Evolutionary conservation across 2,329 filamentous ascomycete species (phyloP), one percentile per base, ranked within the genome.

Genomic region (Coleophoma crateriformis): DNA sequence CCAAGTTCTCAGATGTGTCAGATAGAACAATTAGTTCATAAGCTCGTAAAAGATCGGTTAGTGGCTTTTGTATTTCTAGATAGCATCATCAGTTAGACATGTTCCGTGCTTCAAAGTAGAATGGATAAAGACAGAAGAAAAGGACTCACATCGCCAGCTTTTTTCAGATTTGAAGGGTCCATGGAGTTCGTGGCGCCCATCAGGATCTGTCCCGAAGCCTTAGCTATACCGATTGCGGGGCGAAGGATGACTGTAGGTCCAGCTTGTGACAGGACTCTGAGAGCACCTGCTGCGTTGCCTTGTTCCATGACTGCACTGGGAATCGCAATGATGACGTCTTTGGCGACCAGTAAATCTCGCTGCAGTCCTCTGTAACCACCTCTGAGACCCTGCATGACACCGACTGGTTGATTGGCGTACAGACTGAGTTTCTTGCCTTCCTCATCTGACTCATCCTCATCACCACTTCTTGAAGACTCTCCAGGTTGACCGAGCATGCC

Each of bases 181-280:
- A 99, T 74, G 43, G 88, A 83, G 67, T 99, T 99, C 0, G 90
- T 95, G 13, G 91, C 92, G 5, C 95, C 94, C 71, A 97, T 77
- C 51, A 99, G 72, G 35, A 92, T 90, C 72, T 95, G 88, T 8
- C 90, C 89, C 45, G 96, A 84, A 0, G 86, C 92, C 68, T 92
- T 92, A 34, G 86, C 90, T 7, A 90, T 89, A 0, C 92, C 95
- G 60, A 97, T 90, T 3, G 90, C 89, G 7, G 94, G 94, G 49
- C 91, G 76, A 58, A 99, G 81, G 46, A 99, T 87, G 17, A 97
- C 89, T 0, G 91, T 96, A n/a, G 94, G 94, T 32, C 91, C 90
- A 58, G 88, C 82, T 66, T 80, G 85, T 53, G 85, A 77, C 15
- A 99, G 83, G 1, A 87, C 91, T 61, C 75, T 83, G 13, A 90